Percentiles rank a stretch among this genome's conserved stretches.
Conservation (phyloP, 2,329 filamentous ascomycete genomes). For the Ophiocordyceps camponoti-floridani region DNA sequence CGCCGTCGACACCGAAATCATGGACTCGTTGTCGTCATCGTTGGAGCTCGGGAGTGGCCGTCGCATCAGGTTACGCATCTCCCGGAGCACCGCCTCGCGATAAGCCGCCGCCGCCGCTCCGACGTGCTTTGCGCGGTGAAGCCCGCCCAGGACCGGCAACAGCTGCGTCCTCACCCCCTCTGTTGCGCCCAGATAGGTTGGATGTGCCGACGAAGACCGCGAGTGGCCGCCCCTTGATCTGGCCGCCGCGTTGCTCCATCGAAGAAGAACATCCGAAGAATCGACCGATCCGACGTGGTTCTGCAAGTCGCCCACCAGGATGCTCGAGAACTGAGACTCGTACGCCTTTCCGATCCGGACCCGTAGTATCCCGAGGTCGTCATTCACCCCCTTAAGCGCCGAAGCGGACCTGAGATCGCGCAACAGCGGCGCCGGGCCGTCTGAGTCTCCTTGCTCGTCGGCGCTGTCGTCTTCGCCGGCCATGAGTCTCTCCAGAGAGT, state of each 20-base stretch:
- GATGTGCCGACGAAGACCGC: conserved; percentile 50
- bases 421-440: conserved; percentile 17
- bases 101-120: conserved; percentile 69
- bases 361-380: conserved; percentile 59
- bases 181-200: conserved; percentile 61
- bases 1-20: conserved; percentile 68
- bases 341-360: conserved; percentile 75
- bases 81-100: conserved; percentile 65
- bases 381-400: conserved; percentile 62
- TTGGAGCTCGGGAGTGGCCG: conserved; percentile 77
- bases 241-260: conserved; percentile 67
- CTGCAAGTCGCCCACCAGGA: conserved; percentile 63
- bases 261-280: conserved; percentile 53
- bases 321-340: conserved; percentile 60
- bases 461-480: conserved; percentile 42
- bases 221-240: conserved; percentile 50
- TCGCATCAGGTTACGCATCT: conserved; percentile 73
- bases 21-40: conserved; percentile 84
- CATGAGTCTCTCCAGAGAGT: conserved; percentile 62
- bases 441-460: conserved; percentile 5
- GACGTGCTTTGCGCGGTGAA: conserved; percentile 69
- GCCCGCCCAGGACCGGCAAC: conserved; percentile 51
- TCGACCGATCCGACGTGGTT: conserved; percentile 63
- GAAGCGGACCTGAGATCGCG: conserved; percentile 60
- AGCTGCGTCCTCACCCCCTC: conserved; percentile 54